phyloP scores from a whole-genome alignment of 164 flowering plant species.

The Chimonanthus salicifolius region DNA sequence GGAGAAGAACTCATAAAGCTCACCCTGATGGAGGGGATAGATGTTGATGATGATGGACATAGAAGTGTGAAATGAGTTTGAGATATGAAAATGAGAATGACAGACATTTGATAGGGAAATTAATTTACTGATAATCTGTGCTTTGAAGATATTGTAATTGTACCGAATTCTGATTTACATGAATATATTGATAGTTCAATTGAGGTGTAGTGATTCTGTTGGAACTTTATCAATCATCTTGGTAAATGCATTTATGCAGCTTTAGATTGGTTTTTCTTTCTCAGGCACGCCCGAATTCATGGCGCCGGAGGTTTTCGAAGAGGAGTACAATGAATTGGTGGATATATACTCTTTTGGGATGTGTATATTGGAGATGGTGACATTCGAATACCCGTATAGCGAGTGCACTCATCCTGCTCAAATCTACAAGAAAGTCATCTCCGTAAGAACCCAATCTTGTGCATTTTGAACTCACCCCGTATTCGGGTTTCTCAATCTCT shows the following conservation, averaged over 20 bases:
- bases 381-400: constrained; percentile 96
- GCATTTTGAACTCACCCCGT: not conserved
- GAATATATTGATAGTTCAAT: not conserved
- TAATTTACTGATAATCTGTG: too few species aligned
- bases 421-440: constrained; percentile 92
- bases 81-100: too few species aligned
- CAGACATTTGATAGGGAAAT: too few species aligned
- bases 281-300: constrained; percentile 98
- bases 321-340: constrained; percentile 91
- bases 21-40: too few species aligned
- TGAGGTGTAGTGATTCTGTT: not conserved
- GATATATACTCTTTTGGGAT: constrained; percentile 98
- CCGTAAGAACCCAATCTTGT: constrained; percentile 45
- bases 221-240: too few species aligned
- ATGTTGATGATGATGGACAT: too few species aligned
- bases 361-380: constrained; percentile 96
- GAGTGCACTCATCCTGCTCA: constrained; percentile 95
- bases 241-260: not conserved
- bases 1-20: too few species aligned
- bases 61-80: too few species aligned
- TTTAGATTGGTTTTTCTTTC: not conserved
- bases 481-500: not conserved
- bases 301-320: constrained; percentile 97
- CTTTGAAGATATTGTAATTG: not conserved
- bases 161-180: too few species aligned